These are phyloP conservation scores for Termitomyces sp. DNA, from an alignment of 768 basidiomycete species.

Conservation along the genomic window DNA sequence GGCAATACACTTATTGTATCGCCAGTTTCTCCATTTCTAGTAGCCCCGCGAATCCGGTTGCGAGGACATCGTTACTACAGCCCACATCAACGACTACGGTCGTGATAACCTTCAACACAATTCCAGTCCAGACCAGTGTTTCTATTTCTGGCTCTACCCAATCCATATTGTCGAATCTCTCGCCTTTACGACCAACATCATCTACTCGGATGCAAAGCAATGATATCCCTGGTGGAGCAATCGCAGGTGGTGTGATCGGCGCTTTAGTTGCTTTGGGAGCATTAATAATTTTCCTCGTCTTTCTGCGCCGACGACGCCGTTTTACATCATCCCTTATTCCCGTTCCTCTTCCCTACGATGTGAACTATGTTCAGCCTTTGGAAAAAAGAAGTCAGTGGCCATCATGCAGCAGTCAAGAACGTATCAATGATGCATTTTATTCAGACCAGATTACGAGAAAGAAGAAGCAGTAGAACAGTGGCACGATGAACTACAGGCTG, in stretches of 20 bases:
- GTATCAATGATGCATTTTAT: neutral
- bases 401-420: neutral
- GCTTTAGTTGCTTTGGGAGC: neutral
- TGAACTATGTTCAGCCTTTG: neutral
- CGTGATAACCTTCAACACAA: neutral
- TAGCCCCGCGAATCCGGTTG: neutral
- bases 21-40: neutral
- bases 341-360: neutral
- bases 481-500: neutral
- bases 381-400: neutral
- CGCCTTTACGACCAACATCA: neutral
- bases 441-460: neutral
- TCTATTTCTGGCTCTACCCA: neutral
- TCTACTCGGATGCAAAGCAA: neutral
- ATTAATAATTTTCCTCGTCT: neutral
- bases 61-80: neutral
- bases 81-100: neutral
- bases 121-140: neutral
- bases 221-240: neutral
- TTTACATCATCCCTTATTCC: neutral
- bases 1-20: neutral
- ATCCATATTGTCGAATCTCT: neutral
- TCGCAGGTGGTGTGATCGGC: neutral
- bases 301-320: neutral
- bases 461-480: neutral